Evolutionary conservation across 495 filamentous ascomycete species (phyloP), one percentile per base, ranked within the genome.

Genomic region (Eremomyces bilateralis): DNA sequence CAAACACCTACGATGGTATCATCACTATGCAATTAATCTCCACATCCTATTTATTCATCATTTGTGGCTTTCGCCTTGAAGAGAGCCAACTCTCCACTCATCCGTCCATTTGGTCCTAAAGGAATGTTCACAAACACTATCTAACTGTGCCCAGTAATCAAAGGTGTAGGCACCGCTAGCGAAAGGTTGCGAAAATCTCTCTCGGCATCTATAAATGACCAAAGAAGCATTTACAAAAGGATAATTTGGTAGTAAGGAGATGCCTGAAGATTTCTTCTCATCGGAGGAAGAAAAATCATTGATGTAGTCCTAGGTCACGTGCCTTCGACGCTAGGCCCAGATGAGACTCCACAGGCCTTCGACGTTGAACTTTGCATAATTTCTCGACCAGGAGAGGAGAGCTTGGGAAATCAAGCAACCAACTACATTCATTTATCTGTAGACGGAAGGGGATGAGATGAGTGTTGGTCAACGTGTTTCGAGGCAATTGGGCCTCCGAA

Each of bases 161-260:
- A n/a, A n/a, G n/a, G n/a, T n/a, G 30, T 5, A 72, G 68, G 67
- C 68, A 71, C 68, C 60, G 71, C 66, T 76, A 76, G 71, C 71
- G 71, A 75, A 76, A 71, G 59, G 60, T 63, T 64, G 62, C 63
- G 45, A 43, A 49, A 40, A 40, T 50, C 64, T 51, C 42, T 74
- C 62, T 74, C 42, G 63, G 65, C 69, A 71, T 57, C 60, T 35
- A 49, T 60, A 51, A 73, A 76, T 76, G 71, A 63, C 67, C 71
- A 62, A 64, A 55, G 57, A 57, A 59, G 54, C 59, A 57, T 62
- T 46, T 53, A 35, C 38, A 34, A 52, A 38, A 44, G 48, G 47
- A 50, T 56, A 31, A 40, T 63, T 60, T 71, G 69, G 68, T 48
- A 69, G 72, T 73, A 76, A 76, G 70, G 66, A 61, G 13, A 28